A percentile compares a stretch with the other conserved stretches of the same genome.
Conservation (phyloP, 345 rosid species). For the Populus pruinosa region DNA sequence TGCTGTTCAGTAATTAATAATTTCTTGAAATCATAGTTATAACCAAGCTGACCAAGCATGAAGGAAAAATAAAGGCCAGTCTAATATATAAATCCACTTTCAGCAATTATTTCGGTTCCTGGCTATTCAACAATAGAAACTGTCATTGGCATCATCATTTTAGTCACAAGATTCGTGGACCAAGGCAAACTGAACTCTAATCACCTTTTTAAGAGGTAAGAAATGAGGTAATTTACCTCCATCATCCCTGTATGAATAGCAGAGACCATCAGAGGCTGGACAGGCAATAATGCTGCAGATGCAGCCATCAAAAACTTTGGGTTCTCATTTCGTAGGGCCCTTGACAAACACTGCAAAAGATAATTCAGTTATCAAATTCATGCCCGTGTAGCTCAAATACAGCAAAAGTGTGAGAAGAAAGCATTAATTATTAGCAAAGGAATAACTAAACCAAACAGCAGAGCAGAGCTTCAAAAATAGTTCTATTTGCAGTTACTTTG, state of each 20-base stretch:
- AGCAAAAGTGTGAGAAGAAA: neutral
- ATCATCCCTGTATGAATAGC: slow-evolving; percentile 91
- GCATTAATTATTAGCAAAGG: too few species aligned
- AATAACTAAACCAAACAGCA: neutral
- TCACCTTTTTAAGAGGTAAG: neutral
- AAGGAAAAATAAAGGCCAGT: neutral
- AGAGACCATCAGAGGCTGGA: slow-evolving; percentile 95
- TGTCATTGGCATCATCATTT: neutral
- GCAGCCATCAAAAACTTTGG: slow-evolving; percentile 96
- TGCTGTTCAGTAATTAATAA: too few species aligned
- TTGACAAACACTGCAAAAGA: slow-evolving; percentile 67
- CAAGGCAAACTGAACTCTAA: neutral
- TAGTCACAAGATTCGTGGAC: neutral
- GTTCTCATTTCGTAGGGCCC: slow-evolving; percentile 80
- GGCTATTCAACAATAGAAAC: neutral
- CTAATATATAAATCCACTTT: neutral
- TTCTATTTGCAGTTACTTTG: neutral
- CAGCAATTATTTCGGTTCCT: neutral
- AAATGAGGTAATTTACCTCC: slow-evolving; percentile 54
- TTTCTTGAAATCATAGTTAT: neutral
- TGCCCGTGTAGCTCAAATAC: slow-evolving; percentile 4
- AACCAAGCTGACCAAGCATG: neutral
- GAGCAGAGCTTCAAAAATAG: neutral
- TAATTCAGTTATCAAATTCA: slow-evolving; percentile 1
- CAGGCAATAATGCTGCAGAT: slow-evolving; percentile 71